Base-by-base conservation (phyloP, 805 yeast genomes). In the Candida ficus region DNA sequence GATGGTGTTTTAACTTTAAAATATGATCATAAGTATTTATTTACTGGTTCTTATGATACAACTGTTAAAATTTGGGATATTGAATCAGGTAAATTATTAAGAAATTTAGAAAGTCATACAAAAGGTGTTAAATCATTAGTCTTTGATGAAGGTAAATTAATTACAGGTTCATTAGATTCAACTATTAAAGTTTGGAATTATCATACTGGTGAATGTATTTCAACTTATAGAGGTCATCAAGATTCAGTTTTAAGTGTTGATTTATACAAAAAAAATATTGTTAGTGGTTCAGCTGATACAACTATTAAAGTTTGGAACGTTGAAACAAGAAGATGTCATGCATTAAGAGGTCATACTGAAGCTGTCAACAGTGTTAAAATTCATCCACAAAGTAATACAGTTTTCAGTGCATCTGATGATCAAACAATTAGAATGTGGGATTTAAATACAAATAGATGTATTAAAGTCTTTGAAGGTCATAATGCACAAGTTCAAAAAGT, bases 301-400 rank as follows among this genome's bases (percentile, higher is more conserved):
- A 88, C 95, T 0, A 83, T 93, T 40, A 88, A 89, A 61, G 90
- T 93, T 12, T 93, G 99, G 99, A 95, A 93, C 60, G 95, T 93
- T 34, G 95, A 86, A 58, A 78, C 89, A 7, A 73, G 96, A 63
- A 85, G 95, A 1, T 93, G 97, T 57, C 87, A 83, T 62, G 89
- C 98, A 0, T 69, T 93, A 43, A 71, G 96, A 31, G 99, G 99
- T 7, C 99, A 93, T 60, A 75, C 83, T 0, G 97, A 86, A 51
- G 82, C 95, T 80, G 96, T 93, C 16, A 89, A 87, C 49, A 78
- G 85, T 46, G 98, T 93, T 39, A 85, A 85, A 64, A 78, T 90
- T 41, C 95, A 90, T 60, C 73, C 85, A 4, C 76, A 76, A 41
- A 80, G 95, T 33, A 76, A 78, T 45, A 83, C 95, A 1, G 73